Conservation (phyloP, 164 flowering plant species). For the Chimonanthus praecox region DNA sequence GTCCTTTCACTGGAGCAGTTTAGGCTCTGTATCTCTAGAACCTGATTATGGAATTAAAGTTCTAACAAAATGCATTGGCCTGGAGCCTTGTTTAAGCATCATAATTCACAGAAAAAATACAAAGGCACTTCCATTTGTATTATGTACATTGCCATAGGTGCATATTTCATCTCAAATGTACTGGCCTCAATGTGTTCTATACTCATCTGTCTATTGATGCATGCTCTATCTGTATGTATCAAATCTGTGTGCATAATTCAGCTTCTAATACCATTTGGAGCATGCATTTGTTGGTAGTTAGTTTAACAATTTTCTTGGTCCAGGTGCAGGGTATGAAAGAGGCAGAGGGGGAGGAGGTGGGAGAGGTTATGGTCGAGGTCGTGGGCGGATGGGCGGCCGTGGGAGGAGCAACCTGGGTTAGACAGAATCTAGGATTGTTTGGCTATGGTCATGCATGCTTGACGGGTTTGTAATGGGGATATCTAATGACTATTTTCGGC, state of each 20-base stretch:
- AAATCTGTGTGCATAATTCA: neutral
- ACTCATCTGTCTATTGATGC: neutral
- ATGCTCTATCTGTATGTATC: neutral
- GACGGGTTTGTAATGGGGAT: constrained; percentile 4
- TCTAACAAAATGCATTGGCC: too few relatives aligned
- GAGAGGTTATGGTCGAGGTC: constrained; percentile 14
- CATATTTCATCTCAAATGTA: neutral
- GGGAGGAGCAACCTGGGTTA: constrained; percentile 1
- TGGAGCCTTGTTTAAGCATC: too few relatives aligned
- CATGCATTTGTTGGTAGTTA: neutral
- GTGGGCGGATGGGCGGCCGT: constrained; percentile 13
- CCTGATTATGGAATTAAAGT: too few relatives aligned
- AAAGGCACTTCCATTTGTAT: too few relatives aligned
- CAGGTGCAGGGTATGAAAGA: constrained; percentile 15
- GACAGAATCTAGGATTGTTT: neutral
- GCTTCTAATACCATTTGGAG: neutral
- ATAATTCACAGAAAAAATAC: too few relatives aligned
- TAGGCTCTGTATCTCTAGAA: too few relatives aligned
- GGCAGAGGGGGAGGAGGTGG: constrained; percentile 15
- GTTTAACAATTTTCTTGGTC: neutral
- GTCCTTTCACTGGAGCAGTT: too few relatives aligned
- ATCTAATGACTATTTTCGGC: neutral
- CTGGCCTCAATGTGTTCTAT: neutral
- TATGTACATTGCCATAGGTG: neutral
- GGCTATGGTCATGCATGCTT: constrained; percentile 5